Conservation (phyloP, 768 basidiomycete genomes). For the Amanita muscaria region DNA sequence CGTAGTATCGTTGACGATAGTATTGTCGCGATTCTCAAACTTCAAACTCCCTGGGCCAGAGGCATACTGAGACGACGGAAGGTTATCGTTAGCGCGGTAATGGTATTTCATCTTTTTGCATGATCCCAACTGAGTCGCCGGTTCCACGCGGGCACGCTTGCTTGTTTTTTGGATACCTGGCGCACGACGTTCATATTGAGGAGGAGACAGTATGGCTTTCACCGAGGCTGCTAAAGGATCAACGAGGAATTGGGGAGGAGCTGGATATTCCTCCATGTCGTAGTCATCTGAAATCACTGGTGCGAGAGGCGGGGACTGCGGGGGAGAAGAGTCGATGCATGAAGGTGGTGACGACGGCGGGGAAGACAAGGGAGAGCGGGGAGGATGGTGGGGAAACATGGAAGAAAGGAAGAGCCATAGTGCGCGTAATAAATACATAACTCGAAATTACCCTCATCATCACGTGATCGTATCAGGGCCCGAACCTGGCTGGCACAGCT, state of each 20-base stretch:
- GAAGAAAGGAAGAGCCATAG: conserved; percentile 10
- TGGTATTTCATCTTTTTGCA: conserved; percentile 7
- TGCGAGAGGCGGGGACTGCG: conserved; percentile 37
- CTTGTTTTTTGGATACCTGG: conserved; percentile 9
- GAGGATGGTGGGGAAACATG: conserved; percentile 13
- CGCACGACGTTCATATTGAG: conserved; percentile 33
- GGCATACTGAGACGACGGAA: background rate
- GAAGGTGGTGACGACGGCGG: conserved; percentile 27
- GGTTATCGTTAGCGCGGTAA: background rate
- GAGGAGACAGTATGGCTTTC: conserved; percentile 34
- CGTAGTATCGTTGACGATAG: too few relatives aligned
- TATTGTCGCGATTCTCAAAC: too few relatives aligned
- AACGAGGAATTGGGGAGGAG: conserved; percentile 12
- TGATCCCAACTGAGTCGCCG: background rate
- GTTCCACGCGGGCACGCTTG: conserved; percentile 18
- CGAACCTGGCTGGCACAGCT: background rate
- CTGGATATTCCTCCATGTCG: conserved; percentile 15
- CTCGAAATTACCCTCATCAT: background rate
- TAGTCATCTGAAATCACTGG: conserved; percentile 17
- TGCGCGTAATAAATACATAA: conserved; percentile 5
- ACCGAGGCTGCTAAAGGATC: conserved; percentile 56
- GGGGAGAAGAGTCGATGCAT: conserved; percentile 35
- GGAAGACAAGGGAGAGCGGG: conserved; percentile 20
- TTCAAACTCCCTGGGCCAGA: conserved; percentile 7
- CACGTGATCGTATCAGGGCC: conserved; percentile 7